Evolutionary conservation across 305 asterid genomes (phyloP), one percentile per base, ranked within the genome.

Genomic region (Ajuga reptans): DNA sequence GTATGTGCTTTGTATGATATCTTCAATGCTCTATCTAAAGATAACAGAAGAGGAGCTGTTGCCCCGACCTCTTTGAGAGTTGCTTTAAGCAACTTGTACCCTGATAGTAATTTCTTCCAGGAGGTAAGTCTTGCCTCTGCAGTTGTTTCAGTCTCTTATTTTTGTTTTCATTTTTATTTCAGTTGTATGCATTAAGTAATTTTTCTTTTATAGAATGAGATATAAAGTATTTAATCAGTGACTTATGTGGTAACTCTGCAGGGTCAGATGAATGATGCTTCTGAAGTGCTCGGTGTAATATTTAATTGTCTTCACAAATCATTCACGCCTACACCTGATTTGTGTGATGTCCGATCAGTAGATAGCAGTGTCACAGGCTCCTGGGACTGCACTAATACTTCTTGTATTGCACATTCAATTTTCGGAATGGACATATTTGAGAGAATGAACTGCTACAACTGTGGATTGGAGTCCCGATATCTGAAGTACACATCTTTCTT

Each of bases 181-280:
- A 52, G 46, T 64, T 9, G 37, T 27, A 63, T 49, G 12, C 29
- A 45, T 58, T 18, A 18, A 6, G 27, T 39, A 18, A 6, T 58
- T 58, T n/a, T 27, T 69, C 65, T 52, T 17, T 55, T 41, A 31
- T 58, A 49, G 6, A 46, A 64, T 66, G 53, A 57, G 39, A 29
- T 66, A 14, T 3, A 18, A 52, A 52, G 29, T 72, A 14, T 75
- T 49, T 12, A 29, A 29, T 41, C 0, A 14, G 5, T 61, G 17
- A 43, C 12, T 36, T 41, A 68, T 53, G 56, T 31, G 65, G 53
- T 67, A 57, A 64, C 63, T 37, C 6, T 78, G 75, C 95, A 91
- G 96, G 95, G 95, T 76, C 95, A 90, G 79, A 90, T 90, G 97
- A 89, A 89, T 71, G 97, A 91, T 80, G 97, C 96, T 68, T 89